Evolutionary conservation across 2,329 filamentous ascomycete genomes (phyloP).

Genomic region (Curvularia spicifera): DNA sequence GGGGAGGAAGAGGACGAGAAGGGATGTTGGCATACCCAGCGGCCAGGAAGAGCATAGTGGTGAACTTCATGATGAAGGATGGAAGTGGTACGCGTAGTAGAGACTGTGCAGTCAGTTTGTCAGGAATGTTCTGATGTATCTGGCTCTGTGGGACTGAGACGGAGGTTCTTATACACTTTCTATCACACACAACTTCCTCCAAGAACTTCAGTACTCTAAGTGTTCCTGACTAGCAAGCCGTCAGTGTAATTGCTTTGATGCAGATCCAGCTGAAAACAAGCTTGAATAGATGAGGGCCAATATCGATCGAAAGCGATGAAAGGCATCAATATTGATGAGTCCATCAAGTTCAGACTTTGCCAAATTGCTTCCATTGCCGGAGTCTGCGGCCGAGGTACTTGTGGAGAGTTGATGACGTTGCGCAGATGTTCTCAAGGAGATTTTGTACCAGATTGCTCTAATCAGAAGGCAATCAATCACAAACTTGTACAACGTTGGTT

Average conservation of each 20-base stretch:
- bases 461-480: slow-evolving; percentile 7
- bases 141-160: slow-evolving; percentile 2
- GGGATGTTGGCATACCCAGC: slow-evolving; percentile 11
- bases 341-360: slow-evolving; percentile 3
- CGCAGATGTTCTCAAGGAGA: not conserved
- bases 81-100: not conserved
- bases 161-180: slow-evolving; percentile 4
- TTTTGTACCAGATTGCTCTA: not conserved
- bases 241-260: slow-evolving; percentile 2
- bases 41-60: slow-evolving; percentile 16
- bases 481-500: not conserved
- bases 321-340: not conserved
- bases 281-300: slow-evolving; percentile 18
- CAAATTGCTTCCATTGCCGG: slow-evolving; percentile 5
- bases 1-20: not conserved
- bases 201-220: not conserved
- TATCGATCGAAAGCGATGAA: slow-evolving; percentile 6
- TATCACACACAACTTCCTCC: not conserved
- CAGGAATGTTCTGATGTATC: not conserved
- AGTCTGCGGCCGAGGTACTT: not conserved
- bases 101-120: not conserved
- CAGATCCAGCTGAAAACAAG: not conserved
- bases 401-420: slow-evolving; percentile 1
- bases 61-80: slow-evolving; percentile 19
- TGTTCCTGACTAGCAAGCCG: not conserved